Evolutionary conservation across 2,329 filamentous ascomycete species (phyloP), one percentile per base, ranked within the genome.

Genomic region (Alternaria metachromatica): DNA sequence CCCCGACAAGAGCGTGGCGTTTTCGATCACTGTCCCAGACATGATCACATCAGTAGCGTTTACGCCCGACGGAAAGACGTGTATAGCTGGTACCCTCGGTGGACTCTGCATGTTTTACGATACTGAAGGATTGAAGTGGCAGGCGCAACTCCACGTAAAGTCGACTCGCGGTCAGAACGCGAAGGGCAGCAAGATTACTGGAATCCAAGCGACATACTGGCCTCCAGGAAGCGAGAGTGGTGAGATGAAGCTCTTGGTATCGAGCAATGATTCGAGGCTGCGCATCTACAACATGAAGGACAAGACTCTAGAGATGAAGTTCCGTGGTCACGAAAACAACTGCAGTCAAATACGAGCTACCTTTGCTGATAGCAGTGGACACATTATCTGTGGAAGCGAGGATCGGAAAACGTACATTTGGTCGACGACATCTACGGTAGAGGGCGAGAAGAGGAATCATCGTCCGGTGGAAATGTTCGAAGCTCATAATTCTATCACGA

Each of bases 111-210:
- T 93, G 68, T 96, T 98, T 71, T 97, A 95, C 79, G 92, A 97
- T 60, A 99, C 96, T 0, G 94, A 98, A 72, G 93, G 93, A 0
- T 82, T 99, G 55, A 96, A 93, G 74, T 88, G 90, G 57, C 88
- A 92, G 69, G 91, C 91, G 2, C 94, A 97, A 76, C 90, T 98
- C 28, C 94, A 97, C 69, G 94, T 97, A n/a, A 90, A 94, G 48
- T 97, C 94, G 0, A 93, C 93, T 0, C 87, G 94, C 63, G 95
- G 96, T 3, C 94, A 94, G 76, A 98, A 97, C 75, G 92, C 94
- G 5, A 97, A 97, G 78, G 95, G 95, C 6, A 97, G 94, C 82
- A 99, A 99, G 78, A 97, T 99, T 71, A 98, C 96, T 0, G 94
- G 94, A 7, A 97, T 99, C 57, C 90, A 95, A 74, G 91, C 93